These are phyloP conservation scores for Salvia splendens DNA, from an alignment of 257 asterid genomes.

Conservation along the genomic window DNA sequence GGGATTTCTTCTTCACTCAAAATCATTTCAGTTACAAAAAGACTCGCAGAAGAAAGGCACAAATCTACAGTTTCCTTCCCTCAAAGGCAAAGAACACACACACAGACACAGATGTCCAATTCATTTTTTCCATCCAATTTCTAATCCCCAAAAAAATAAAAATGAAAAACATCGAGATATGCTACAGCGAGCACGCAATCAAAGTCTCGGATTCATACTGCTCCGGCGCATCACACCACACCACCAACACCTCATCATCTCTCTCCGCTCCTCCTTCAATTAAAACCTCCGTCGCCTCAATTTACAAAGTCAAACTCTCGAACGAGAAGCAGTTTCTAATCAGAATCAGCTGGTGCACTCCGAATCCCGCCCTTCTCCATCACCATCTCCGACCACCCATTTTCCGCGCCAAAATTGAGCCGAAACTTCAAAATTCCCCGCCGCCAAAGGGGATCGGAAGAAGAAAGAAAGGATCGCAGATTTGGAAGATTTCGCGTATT, in stretches of 20 bases:
- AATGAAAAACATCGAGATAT: constrained; percentile 71
- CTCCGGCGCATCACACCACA: constrained; percentile 50
- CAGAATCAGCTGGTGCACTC: constrained; percentile 56
- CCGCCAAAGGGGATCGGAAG: constrained; percentile 46
- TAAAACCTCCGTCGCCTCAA: constrained; percentile 49
- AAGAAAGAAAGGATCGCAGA: no score
- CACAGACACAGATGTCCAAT: background rate
- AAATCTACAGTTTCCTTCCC: constrained; percentile 36
- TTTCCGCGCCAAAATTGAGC: constrained; percentile 37
- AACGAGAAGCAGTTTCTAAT: constrained; percentile 41
- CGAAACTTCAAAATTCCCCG: constrained; percentile 32
- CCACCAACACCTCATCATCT: constrained; percentile 28
- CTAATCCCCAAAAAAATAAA: background rate
- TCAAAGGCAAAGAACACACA: constrained; percentile 50
- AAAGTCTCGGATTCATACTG: constrained; percentile 74
- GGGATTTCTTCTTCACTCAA: constrained; percentile 30
- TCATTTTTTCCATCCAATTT: background rate
- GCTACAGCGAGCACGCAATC: constrained; percentile 73
- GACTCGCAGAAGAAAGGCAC: constrained; percentile 57
- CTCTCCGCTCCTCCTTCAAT: constrained; percentile 35
- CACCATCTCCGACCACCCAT: constrained; percentile 44
- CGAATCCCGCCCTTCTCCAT: constrained; percentile 49
- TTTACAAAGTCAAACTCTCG: constrained; percentile 55
- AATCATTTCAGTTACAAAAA: constrained; percentile 45
- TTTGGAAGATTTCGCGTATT: no score